These are phyloP conservation scores for Epichloe sibirici DNA, from an alignment of 2,329 filamentous ascomycete genomes.

Conservation along the genomic window DNA sequence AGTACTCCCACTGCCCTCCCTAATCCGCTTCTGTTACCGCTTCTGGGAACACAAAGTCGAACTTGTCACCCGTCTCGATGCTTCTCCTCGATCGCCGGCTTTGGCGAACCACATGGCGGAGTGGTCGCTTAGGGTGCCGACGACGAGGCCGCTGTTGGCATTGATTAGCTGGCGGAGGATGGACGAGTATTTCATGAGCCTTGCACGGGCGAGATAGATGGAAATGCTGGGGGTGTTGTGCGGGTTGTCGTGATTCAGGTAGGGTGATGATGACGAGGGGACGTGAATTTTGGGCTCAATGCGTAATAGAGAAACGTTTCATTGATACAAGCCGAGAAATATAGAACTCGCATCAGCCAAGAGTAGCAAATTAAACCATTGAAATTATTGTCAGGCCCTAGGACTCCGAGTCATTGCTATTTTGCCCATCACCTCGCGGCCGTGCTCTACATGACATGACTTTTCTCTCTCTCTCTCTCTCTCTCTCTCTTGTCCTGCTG, in stretches of 20 bases:
- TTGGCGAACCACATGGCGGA: no score
- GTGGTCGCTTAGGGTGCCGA: no score
- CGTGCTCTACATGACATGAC: background rate
- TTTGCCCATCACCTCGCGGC: background rate
- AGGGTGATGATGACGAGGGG: background rate
- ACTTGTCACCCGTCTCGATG: slow-evolving; percentile 25
- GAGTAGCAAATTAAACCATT: background rate
- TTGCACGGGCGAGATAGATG: no score
- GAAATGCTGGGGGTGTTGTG: no score
- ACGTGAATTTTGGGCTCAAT: background rate
- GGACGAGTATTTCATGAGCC: no score
- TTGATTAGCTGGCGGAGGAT: no score
- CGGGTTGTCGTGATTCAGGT: background rate
- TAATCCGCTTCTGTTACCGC: slow-evolving; percentile 41
- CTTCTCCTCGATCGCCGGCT: no score
- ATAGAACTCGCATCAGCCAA: background rate
- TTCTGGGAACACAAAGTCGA: slow-evolving; percentile 33
- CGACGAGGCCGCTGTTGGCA: no score
- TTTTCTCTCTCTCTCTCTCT: background rate
- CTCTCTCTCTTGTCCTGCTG: background rate
- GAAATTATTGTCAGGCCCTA: background rate
- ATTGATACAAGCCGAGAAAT: no score
- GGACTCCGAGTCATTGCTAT: slow-evolving; percentile 2
- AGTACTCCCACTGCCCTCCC: slow-evolving; percentile 35
- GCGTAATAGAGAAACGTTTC: no score